Conservation (phyloP, 1,284 basidiomycete genomes). For the Crucibulum cyathiforme region DNA sequence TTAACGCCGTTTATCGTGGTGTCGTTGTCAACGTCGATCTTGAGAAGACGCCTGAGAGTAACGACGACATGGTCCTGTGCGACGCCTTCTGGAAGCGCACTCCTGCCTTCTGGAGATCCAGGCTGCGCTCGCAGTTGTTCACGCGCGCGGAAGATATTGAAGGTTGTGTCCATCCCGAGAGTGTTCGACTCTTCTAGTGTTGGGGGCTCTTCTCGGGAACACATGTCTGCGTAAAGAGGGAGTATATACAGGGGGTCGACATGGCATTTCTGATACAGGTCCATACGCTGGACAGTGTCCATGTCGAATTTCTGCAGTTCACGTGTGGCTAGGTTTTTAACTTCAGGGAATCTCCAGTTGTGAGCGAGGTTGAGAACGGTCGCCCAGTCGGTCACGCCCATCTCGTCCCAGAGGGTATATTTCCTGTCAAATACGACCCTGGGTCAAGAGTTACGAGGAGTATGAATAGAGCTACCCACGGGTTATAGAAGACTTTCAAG, state of each 20-base stretch:
- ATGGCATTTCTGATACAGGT: not conserved
- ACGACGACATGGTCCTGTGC: not conserved
- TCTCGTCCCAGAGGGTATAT: not conserved
- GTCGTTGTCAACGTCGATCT: too few species aligned
- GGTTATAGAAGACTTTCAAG: conserved; percentile 19
- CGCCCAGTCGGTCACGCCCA: conserved; percentile 10
- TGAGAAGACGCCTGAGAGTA: not conserved
- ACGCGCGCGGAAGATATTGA: not conserved
- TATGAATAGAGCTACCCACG: conserved; percentile 7
- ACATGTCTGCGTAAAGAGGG: not conserved
- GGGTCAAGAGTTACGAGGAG: not conserved
- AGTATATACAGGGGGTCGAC: not conserved
- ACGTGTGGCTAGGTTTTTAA: conserved; percentile 14
- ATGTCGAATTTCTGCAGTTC: conserved; percentile 8
- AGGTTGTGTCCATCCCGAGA: not conserved
- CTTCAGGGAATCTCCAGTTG: conserved; percentile 17
- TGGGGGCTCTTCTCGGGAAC: not conserved
- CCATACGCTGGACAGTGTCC: not conserved
- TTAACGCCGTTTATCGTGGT: too few species aligned
- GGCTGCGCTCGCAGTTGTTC: not conserved
- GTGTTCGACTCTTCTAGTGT: not conserved
- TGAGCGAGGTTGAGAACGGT: conserved; percentile 15
- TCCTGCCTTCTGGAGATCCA: not conserved
- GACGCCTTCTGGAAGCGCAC: not conserved
- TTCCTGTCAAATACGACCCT: not conserved